These are phyloP conservation scores for Pseudogymnoascus sp. DNA, from an alignment of 2,329 filamentous ascomycete genomes.

Conservation along the genomic window DNA sequence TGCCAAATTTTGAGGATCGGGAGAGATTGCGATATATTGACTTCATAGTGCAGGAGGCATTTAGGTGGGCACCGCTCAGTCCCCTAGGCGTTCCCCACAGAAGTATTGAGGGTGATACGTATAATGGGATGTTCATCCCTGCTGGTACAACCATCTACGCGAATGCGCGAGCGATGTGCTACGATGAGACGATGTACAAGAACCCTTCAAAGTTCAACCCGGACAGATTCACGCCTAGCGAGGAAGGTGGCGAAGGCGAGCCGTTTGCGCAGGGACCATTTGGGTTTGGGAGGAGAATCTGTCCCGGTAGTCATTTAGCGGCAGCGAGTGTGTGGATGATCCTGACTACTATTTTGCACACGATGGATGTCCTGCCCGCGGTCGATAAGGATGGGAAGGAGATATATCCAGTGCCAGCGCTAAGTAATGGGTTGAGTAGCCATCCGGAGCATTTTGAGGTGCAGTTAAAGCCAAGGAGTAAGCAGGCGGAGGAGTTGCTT, in stretches of 20 bases:
- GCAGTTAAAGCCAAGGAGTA: neutral
- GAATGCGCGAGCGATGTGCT: constrained; percentile 49
- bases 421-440: constrained; percentile 9
- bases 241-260: constrained; percentile 34
- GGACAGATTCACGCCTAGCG: constrained; percentile 32
- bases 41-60: too few species aligned
- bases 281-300: constrained; percentile 46
- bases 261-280: constrained; percentile 40
- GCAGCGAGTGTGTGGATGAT: constrained; percentile 35
- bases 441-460: constrained; percentile 2
- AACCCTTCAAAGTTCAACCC: constrained; percentile 39
- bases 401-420: constrained; percentile 22
- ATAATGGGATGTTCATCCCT: constrained; percentile 48
- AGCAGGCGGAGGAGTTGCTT: constrained; percentile 2
- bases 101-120: constrained; percentile 46
- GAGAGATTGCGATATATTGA: too few species aligned
- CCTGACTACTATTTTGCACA: constrained; percentile 32
- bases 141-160: constrained; percentile 33
- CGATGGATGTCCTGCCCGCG: constrained; percentile 28
- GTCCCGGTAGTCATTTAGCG: constrained; percentile 42
- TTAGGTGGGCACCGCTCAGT: too few species aligned
- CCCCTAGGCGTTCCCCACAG: constrained; percentile 50
- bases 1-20: too few species aligned
- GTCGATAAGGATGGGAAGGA: constrained; percentile 29
- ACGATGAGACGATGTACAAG: constrained; percentile 35